Conservation (phyloP, 1,284 basidiomycete species). For the Fistulina hepatica region DNA sequence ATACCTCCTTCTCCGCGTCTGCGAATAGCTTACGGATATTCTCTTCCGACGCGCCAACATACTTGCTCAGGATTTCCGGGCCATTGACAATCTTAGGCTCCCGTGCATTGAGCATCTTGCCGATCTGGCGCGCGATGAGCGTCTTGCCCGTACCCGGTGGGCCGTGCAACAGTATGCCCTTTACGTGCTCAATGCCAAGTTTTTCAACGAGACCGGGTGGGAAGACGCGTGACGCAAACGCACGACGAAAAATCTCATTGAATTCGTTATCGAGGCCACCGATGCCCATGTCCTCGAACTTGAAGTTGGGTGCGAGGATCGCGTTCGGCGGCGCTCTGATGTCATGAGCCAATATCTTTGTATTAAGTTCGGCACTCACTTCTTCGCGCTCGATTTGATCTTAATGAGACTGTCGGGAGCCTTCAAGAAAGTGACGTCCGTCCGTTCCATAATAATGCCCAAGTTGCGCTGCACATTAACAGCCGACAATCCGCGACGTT, state of each 20-base stretch:
- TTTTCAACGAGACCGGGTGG: constrained; percentile 95
- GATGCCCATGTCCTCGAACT: constrained; percentile 99
- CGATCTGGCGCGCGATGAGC: constrained; percentile 95
- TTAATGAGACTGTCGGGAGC: constrained; percentile 75
- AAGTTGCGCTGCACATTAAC: constrained; percentile 29
- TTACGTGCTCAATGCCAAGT: constrained; percentile 97
- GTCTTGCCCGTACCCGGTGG: constrained; percentile 99
- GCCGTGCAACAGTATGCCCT: constrained; percentile 92
- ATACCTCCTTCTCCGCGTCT: constrained; percentile 93
- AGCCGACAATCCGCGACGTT: constrained; percentile 27
- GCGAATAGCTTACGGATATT: constrained; percentile 97
- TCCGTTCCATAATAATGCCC: constrained; percentile 85
- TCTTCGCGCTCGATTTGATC: constrained; percentile 87
- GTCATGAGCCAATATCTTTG: not conserved
- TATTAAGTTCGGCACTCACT: constrained; percentile 34
- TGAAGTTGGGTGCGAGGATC: constrained; percentile 97
- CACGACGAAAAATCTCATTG: constrained; percentile 94
- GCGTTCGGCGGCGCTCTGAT: constrained; percentile 82
- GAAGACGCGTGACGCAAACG: constrained; percentile 97
- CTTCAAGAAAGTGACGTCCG: constrained; percentile 85
- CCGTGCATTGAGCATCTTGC: constrained; percentile 97
- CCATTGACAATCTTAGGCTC: constrained; percentile 99
- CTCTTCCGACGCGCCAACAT: constrained; percentile 96
- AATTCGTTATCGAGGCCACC: constrained; percentile 97
- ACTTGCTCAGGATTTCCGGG: constrained; percentile 96